Evolutionary conservation across 306 rosid species (phyloP).

Genomic region (Cicer yamashitae): DNA sequence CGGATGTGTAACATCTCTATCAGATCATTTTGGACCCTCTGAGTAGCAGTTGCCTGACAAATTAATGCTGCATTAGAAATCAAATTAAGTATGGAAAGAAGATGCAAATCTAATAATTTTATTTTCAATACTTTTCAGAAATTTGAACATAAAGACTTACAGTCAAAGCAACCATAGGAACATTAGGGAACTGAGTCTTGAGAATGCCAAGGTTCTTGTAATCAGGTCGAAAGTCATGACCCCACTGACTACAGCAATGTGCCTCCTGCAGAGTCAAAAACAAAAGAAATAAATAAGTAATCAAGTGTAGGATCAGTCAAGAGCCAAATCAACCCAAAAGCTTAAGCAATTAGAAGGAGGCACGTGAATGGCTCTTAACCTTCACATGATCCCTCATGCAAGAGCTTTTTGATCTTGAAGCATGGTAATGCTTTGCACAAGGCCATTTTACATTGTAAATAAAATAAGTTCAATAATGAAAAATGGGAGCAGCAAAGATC

Average conservation of each 20-base stretch:
- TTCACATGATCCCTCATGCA: neutral
- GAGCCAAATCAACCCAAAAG: slow-evolving; percentile 26
- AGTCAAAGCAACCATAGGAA: slow-evolving; percentile 89
- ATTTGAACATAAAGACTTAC: slow-evolving; percentile 55
- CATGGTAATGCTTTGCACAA: neutral
- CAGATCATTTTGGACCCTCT: slow-evolving; percentile 90
- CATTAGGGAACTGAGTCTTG: slow-evolving; percentile 91
- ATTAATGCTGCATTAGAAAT: slow-evolving; percentile 27
- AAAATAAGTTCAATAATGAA: neutral
- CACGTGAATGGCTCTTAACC: neutral
- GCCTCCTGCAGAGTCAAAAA: slow-evolving; percentile 78
- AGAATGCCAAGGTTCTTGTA: slow-evolving; percentile 95
- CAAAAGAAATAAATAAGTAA: slow-evolving; percentile 2
- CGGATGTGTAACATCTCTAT: slow-evolving; percentile 92
- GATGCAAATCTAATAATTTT: slow-evolving; percentile 31
- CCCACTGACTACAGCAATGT: slow-evolving; percentile 99
- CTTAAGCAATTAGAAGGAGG: slow-evolving; percentile 16
- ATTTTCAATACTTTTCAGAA: slow-evolving; percentile 7
- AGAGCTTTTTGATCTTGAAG: slow-evolving; percentile 10
- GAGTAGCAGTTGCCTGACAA: slow-evolving; percentile 94
- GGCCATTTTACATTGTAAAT: slow-evolving; percentile 6
- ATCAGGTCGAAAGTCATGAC: slow-evolving; percentile 98
- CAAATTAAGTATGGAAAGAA: slow-evolving; percentile 22
- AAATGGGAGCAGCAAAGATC: neutral
- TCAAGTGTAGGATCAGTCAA: slow-evolving; percentile 16